phyloP scores from a whole-genome alignment of 2,329 filamentous ascomycete genomes.

The Trichoderma atroviride region DNA sequence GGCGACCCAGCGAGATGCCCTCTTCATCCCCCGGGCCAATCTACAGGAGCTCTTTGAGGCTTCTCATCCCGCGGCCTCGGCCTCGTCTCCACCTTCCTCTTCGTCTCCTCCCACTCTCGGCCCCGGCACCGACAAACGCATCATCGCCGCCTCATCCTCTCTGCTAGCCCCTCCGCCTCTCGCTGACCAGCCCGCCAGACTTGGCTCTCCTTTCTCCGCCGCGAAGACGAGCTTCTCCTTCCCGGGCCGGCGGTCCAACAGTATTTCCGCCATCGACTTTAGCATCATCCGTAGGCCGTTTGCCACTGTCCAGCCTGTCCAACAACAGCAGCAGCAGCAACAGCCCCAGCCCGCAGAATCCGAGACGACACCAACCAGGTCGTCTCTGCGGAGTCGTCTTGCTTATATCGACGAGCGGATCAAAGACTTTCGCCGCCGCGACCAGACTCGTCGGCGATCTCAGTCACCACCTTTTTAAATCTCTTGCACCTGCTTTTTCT shows the following conservation, averaged over 20 bases:
- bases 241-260: constrained; percentile 58
- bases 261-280: constrained; percentile 50
- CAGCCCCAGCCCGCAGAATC: constrained; percentile 41
- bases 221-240: constrained; percentile 59
- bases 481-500: constrained; percentile 36
- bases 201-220: constrained; percentile 62
- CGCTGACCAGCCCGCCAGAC: constrained; percentile 47
- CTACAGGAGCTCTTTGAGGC: constrained; percentile 46
- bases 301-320: constrained; percentile 54
- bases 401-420: constrained; percentile 63
- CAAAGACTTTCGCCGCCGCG: constrained; percentile 54
- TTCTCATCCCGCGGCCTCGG: constrained; percentile 30
- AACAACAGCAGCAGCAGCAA: constrained; percentile 35
- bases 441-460: constrained; percentile 47
- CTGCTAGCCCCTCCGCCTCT: constrained; percentile 37
- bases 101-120: not conserved
- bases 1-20: constrained; percentile 40
- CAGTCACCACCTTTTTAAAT: constrained; percentile 46
- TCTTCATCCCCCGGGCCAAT: constrained; percentile 48
- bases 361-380: constrained; percentile 40
- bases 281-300: constrained; percentile 54
- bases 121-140: not conserved
- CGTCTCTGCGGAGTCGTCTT: constrained; percentile 53
- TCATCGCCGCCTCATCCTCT: constrained; percentile 13
- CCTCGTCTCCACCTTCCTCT: constrained; percentile 3